These are phyloP conservation scores for Lindgomyces ingoldianus DNA, from an alignment of 495 filamentous ascomycete genomes.

Conservation along the genomic window DNA sequence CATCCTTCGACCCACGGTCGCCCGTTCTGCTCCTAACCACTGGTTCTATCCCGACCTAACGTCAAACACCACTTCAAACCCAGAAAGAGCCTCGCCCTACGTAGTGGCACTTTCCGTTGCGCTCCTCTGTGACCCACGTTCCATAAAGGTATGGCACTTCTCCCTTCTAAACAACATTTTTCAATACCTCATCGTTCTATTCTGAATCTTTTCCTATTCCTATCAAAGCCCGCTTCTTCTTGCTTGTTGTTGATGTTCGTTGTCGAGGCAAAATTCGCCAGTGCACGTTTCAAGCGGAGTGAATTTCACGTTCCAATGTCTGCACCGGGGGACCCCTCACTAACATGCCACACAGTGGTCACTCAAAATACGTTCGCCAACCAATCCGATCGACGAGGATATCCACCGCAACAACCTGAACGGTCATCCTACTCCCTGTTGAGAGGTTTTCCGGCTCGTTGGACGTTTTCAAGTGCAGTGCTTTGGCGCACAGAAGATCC, in stretches of 20 bases:
- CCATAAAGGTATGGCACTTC: neutral
- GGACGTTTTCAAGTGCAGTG: too few species aligned
- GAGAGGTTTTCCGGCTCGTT: too few species aligned
- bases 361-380: too few species aligned
- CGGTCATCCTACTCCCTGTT: too few species aligned
- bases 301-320: too few species aligned
- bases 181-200: too few species aligned
- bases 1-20: slow-evolving; percentile 9
- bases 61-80: neutral
- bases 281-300: neutral
- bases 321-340: neutral
- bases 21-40: slow-evolving; percentile 3
- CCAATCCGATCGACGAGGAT: too few species aligned
- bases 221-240: too few species aligned
- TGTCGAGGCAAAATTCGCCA: neutral
- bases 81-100: neutral
- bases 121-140: too few species aligned
- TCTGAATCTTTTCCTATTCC: too few species aligned
- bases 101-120: neutral
- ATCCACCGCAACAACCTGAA: too few species aligned
- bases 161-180: neutral
- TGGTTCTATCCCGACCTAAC: neutral
- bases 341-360: neutral
- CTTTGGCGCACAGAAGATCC: too few species aligned
- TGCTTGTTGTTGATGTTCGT: neutral